Evolutionary conservation across 2,329 filamentous ascomycete genomes (phyloP).

Genomic region (Fonsecaea erecta): DNA sequence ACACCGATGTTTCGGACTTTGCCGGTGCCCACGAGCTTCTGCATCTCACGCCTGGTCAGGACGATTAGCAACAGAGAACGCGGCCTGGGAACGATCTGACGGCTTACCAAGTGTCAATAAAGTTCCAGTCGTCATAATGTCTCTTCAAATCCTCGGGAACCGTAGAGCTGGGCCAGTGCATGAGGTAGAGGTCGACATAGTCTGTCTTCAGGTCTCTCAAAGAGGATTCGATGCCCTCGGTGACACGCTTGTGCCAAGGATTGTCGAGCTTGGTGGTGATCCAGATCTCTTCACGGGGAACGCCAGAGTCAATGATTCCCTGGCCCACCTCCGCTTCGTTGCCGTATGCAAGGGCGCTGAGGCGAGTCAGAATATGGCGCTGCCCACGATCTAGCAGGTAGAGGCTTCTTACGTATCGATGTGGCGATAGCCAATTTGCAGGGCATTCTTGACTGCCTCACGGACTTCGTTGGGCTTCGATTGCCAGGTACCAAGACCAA

Average conservation of each 20-base stretch:
- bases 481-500: constrained; percentile 81
- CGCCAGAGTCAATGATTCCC: constrained; percentile 67
- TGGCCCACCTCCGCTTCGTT: constrained; percentile 73
- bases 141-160: constrained; percentile 52
- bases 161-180: constrained; percentile 57
- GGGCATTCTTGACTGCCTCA: constrained; percentile 71
- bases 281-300: constrained; percentile 70
- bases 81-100: not conserved
- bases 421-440: constrained; percentile 72
- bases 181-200: constrained; percentile 73
- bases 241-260: constrained; percentile 70
- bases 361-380: not conserved
- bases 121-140: constrained; percentile 78
- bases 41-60: constrained; percentile 40
- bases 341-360: constrained; percentile 70
- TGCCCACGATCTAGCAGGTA: not conserved
- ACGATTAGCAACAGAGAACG: constrained; percentile 46
- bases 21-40: constrained; percentile 52
- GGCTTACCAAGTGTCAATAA: constrained; percentile 71
- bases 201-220: constrained; percentile 65
- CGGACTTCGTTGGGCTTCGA: constrained; percentile 71
- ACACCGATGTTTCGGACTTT: constrained; percentile 82
- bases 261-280: constrained; percentile 84
- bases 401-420: constrained; percentile 63
- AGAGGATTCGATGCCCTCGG: constrained; percentile 66